A percentile compares a stretch with the other conserved stretches of the same genome.
Conservation (phyloP, 2,329 filamentous ascomycete genomes). For the Aspergillus niger region DNA sequence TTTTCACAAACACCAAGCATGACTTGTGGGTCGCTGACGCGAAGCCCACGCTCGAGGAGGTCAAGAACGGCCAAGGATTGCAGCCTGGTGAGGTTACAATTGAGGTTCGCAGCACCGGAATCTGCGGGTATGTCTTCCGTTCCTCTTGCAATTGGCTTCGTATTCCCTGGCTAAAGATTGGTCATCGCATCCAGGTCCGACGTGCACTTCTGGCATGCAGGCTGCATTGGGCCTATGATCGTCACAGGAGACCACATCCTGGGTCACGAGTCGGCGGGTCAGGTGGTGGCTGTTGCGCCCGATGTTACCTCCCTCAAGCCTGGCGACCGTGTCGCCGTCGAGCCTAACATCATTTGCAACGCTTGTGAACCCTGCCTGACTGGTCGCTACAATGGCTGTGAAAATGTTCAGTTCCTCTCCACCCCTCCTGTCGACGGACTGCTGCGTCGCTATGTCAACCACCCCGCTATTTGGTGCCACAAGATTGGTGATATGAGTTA, state of each 20-base stretch:
- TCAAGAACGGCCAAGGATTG: conserved; percentile 67
- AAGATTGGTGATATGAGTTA: conserved; percentile 91
- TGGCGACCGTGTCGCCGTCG: conserved; percentile 89
- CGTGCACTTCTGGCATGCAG: conserved; percentile 96
- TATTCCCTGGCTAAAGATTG: conserved; percentile 13
- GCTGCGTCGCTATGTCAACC: conserved; percentile 89
- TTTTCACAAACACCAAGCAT: conserved; percentile 92
- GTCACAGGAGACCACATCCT: conserved; percentile 86
- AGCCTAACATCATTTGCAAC: conserved; percentile 91
- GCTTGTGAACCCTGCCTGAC: conserved; percentile 88
- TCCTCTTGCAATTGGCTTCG: not conserved
- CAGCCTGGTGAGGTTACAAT: conserved; percentile 83
- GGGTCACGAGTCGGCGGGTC: conserved; percentile 85
- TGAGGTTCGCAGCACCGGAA: conserved; percentile 89
- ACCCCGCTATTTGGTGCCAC: conserved; percentile 92
- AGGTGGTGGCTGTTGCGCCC: conserved; percentile 69
- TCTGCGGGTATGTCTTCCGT: conserved; percentile 71
- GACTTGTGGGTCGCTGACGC: conserved; percentile 86
- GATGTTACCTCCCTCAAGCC: conserved; percentile 76
- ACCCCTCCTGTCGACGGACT: conserved; percentile 88
- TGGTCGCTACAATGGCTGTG: conserved; percentile 93
- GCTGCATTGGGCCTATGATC: conserved; percentile 94
- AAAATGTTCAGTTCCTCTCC: conserved; percentile 80
- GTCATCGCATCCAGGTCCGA: conserved; percentile 64
- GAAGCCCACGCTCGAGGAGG: conserved; percentile 72